Evolutionary conservation across 2,329 filamentous ascomycete species (phyloP), one percentile per base, ranked within the genome.

Genomic region (Fusarium vanettenii): DNA sequence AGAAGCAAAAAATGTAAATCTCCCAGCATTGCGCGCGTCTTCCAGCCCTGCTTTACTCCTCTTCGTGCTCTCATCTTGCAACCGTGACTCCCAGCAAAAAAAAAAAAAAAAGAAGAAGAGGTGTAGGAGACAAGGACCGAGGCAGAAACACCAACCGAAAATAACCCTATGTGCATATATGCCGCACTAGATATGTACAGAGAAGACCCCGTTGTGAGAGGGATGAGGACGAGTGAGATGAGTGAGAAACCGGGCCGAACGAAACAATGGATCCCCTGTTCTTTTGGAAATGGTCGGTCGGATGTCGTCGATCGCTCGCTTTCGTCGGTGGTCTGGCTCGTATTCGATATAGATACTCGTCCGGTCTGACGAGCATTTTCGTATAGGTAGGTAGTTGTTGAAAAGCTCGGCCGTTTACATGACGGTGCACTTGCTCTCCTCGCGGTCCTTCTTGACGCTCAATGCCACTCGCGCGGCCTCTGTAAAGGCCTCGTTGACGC

Each of bases 401-500:
- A 61, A 60, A 41, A 41, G 56, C 22, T 45, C 20, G 57, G 7
- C 56, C n/a, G 45, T 50, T 83, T 83, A 92, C 91, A 92, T 92
- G 71, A 92, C 81, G 70, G 80, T 80, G 81, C 91, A 92, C 80
- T 90, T 91, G 72, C 86, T 86, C 68, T 91, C 89, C 71, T 92
- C 90, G 77, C 90, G 88, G 70, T 90, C 90, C 78, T 91, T 89
- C 85, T 89, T 92, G 67, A 93, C 91, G 76, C 90, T 91, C 66
- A 99, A 88, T 16, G 97, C 97, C 39, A 99, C 97, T 80, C 97
- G 93, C 27, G 97, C 96, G 45, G 97, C 97, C 87, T 99, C 97
- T 45, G 97, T 98, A 81, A 99, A 99, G 50, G 97, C 97, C 85
- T 99, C 97, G 84, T 98, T 98, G 81, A 99, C 97, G 71, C 97